Evolutionary conservation across 2,329 filamentous ascomycete genomes (phyloP).

Genomic region (Colletotrichum magnum): DNA sequence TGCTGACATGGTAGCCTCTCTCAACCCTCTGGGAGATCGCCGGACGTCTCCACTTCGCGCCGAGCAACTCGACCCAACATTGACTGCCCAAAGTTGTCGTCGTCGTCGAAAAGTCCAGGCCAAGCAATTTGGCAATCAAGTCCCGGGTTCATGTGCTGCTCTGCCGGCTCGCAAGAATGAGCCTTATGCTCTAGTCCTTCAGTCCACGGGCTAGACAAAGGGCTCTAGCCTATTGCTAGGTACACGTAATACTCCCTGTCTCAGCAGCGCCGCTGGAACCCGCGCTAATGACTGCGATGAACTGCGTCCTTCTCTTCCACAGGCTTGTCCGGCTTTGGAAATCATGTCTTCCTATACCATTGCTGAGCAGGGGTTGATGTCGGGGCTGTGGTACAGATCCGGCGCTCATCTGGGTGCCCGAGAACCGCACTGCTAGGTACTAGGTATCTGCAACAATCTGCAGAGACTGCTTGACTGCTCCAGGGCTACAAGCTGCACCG

Average conservation of each 20-base stretch:
- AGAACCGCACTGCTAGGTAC: not conserved
- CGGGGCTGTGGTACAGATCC: constrained; percentile 22
- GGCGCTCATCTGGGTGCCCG: constrained; percentile 1
- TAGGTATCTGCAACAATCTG: not conserved
- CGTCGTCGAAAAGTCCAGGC: not conserved
- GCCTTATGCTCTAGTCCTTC: not conserved
- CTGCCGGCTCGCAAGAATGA: constrained; percentile 2
- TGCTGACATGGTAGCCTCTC: not conserved
- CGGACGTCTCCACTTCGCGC: constrained; percentile 6
- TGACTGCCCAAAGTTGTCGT: not conserved
- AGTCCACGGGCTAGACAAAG: constrained; percentile 18
- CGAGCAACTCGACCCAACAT: constrained; percentile 5
- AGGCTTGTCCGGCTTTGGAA: constrained; percentile 24
- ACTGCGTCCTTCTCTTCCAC: constrained; percentile 1
- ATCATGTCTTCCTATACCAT: constrained; percentile 4
- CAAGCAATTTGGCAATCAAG: constrained; percentile 4
- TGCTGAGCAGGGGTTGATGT: constrained; percentile 15
- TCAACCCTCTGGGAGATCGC: constrained; percentile 2
- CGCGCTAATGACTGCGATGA: constrained; percentile 23
- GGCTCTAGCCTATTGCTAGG: constrained; percentile 4
- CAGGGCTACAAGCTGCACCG: constrained; percentile 7
- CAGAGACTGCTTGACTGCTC: constrained; percentile 5
- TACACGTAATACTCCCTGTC: constrained; percentile 10
- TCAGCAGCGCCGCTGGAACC: constrained; percentile 26
- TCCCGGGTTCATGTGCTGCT: not conserved